phyloP scores from a whole-genome alignment of 345 rosid genomes.

The Iberis pinnata region DNA sequence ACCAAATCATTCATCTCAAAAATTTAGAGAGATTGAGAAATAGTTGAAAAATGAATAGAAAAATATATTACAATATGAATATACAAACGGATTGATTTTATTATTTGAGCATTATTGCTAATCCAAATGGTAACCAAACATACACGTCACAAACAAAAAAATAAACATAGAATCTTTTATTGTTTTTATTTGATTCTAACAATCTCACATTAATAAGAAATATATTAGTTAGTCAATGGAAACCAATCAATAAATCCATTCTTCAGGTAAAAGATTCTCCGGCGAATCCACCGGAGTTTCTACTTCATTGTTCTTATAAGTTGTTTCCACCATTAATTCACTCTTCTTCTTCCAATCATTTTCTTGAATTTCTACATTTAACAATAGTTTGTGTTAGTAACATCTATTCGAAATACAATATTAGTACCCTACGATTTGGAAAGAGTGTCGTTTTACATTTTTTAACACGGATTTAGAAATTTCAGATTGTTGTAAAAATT shows the following conservation, averaged over 20 bases:
- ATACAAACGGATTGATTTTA: conserved; percentile 14
- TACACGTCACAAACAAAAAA: conserved; percentile 20
- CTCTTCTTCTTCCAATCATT: conserved; percentile 22
- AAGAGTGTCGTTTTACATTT: no score
- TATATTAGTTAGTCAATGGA: conserved; percentile 12
- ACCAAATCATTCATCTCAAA: no score
- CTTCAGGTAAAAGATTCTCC: conserved; percentile 64
- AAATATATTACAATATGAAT: conserved; percentile 4
- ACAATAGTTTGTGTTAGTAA: no score
- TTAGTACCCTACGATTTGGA: no score
- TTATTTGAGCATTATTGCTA: conserved; percentile 2
- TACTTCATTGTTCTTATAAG: conserved; percentile 19
- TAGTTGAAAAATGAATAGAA: background rate
- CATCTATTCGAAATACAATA: no score
- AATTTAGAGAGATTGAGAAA: no score
- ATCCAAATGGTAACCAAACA: conserved; percentile 24
- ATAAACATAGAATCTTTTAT: conserved; percentile 10
- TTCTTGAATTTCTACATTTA: conserved; percentile 25
- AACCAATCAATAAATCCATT: conserved; percentile 58
- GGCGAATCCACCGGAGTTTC: conserved; percentile 41
- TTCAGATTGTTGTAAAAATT: no score
- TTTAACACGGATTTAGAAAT: background rate
- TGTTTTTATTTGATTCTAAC: conserved; percentile 14
- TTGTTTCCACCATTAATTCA: conserved; percentile 22
- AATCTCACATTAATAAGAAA: conserved; percentile 6